phyloP scores from a whole-genome alignment of 768 basidiomycete species.

The Mycena rosella region DNA sequence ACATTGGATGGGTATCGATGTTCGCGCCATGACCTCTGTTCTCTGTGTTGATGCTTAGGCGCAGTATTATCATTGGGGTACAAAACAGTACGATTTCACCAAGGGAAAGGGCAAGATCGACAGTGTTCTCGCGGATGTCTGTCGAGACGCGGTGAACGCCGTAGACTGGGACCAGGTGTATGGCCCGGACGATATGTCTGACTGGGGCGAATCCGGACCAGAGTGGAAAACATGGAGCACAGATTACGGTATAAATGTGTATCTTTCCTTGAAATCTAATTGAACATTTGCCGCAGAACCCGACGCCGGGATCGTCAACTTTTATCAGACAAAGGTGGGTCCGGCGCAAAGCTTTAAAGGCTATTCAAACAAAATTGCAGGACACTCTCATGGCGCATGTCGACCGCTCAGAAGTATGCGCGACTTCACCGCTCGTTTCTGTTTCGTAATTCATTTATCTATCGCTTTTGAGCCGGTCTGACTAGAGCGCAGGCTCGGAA shows the following conservation, averaged over 20 bases:
- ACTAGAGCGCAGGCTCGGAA: slow-evolving; percentile 75
- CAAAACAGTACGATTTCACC: slow-evolving; percentile 93
- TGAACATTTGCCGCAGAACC: slow-evolving; percentile 67
- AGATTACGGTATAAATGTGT: slow-evolving; percentile 74
- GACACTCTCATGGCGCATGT: slow-evolving; percentile 98
- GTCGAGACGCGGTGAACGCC: slow-evolving; percentile 68
- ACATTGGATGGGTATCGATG: slow-evolving; percentile 78
- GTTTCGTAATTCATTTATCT: slow-evolving; percentile 77
- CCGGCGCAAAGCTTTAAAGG: not conserved
- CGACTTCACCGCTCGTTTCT: slow-evolving; percentile 92
- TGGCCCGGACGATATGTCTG: slow-evolving; percentile 44
- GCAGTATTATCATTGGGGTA: slow-evolving; percentile 93
- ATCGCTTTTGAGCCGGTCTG: slow-evolving; percentile 3
- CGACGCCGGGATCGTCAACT: slow-evolving; percentile 97
- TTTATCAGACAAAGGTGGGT: slow-evolving; percentile 83
- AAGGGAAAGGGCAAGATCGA: slow-evolving; percentile 76
- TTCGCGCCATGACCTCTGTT: not conserved
- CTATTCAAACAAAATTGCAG: slow-evolving; percentile 44
- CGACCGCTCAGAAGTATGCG: slow-evolving; percentile 96
- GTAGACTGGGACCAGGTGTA: slow-evolving; percentile 84
- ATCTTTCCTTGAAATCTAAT: slow-evolving; percentile 9
- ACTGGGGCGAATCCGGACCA: slow-evolving; percentile 66
- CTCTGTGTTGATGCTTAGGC: not conserved
- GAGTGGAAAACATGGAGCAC: slow-evolving; percentile 84
- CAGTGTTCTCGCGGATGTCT: slow-evolving; percentile 65